Conservation (phyloP, 2,329 filamentous ascomycete genomes). For the Talaromyces atroroseus region DNA sequence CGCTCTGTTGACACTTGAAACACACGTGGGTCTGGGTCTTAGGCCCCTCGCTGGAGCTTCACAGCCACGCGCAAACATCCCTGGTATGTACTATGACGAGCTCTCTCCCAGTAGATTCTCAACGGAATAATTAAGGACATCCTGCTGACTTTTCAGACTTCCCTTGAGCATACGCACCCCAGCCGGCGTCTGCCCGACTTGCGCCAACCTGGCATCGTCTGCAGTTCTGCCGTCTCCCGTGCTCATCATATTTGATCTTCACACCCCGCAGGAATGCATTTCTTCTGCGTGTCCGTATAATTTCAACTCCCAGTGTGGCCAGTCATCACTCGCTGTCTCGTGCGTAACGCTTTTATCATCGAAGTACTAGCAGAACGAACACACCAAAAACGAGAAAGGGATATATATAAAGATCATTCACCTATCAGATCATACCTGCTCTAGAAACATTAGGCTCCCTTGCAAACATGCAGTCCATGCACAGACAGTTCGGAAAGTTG, state of each 20-base stretch:
- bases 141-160: not conserved
- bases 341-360: not conserved
- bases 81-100: not conserved
- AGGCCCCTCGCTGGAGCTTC: not conserved
- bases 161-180: not conserved
- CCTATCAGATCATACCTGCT: not conserved
- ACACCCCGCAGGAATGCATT: not conserved
- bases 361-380: not conserved
- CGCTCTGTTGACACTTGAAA: not conserved
- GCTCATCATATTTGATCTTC: not conserved
- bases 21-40: not conserved
- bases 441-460: not conserved
- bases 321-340: not conserved
- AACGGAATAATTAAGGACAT: not conserved
- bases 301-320: not conserved
- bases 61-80: not conserved
- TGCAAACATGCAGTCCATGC: constrained; percentile 47
- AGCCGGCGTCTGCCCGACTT: not conserved
- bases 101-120: no score
- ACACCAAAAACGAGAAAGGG: not conserved
- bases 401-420: not conserved
- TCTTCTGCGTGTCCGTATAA: not conserved
- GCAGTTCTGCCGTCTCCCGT: not conserved
- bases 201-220: not conserved
- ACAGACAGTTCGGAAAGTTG: constrained; percentile 69